Base-by-base conservation (phyloP, 495 filamentous ascomycete genomes). In the Barbatosphaeria neglecta region DNA sequence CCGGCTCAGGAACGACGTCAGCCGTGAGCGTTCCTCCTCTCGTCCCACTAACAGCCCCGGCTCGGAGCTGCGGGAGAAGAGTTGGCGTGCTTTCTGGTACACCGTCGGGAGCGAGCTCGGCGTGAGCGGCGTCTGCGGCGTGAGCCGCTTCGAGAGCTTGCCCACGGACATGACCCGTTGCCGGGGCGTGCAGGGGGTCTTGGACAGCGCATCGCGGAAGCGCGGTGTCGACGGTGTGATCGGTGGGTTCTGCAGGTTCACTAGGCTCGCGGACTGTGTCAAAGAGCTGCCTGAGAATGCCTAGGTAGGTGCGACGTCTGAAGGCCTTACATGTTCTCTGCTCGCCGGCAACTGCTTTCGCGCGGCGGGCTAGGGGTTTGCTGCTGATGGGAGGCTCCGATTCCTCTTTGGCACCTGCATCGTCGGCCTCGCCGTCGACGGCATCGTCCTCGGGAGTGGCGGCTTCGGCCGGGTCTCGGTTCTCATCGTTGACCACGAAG, bases 41-140 rank as follows among this genome's bases (percentile, higher is more conserved):
- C 92, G 80, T 28, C 92, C 92, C 55, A 96, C 71, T 33, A 99
- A 67, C 54, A 76, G 76, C 9, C 80, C 78, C 2, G 87, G 86
- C 44, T 81, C 79, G 19, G 82, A 76, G 46, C 84, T 84, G 39
- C 87, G 75, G 3, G 84, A 80, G 59, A 99, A 97, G 5, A 94
- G 60, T 56, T 90, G 81, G n/a, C 90, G 78, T 5, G 90, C 93
- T 41, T 78, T 73, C 45, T 88, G 86, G 57, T 97, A 95, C 15
- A 95, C 74, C 0, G 85, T 86, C 31, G 79, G 79, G 11, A 70
- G 62, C 33, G 71, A 67, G 45, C 62, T 72, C 41, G 81, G 85
- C 8, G 82, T 87, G 10, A 76, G 68, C 15, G 79, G 81, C 41
- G 79, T 82, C 46, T 70, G 68, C 8, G 76, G 75, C 41, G 76